Conservation (phyloP, 345 rosid genomes). For the Bruguiera sexangula region DNA sequence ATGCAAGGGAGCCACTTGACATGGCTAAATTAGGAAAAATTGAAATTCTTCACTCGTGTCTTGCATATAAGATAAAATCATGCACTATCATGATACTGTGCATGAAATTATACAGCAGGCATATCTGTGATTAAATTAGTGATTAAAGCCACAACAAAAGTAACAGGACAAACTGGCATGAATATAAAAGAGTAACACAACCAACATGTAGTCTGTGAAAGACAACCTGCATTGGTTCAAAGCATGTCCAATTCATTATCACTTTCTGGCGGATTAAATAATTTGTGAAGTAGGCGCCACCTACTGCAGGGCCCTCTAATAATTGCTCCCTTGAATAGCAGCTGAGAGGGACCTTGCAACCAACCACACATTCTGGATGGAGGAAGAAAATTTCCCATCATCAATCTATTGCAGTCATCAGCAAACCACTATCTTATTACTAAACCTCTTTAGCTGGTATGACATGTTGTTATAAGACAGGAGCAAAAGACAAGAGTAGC, state of each 20-base stretch:
- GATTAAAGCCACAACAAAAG: neutral
- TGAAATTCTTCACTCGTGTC: neutral
- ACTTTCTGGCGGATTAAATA: neutral
- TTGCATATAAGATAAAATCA: conserved; percentile 11
- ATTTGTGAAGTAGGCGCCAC: conserved; percentile 2
- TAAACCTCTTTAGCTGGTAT: conserved; percentile 1
- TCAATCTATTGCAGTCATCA: neutral
- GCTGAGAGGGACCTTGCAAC: conserved; percentile 20
- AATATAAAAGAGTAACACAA: neutral
- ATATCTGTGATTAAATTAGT: neutral
- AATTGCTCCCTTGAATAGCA: neutral
- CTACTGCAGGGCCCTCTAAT: neutral
- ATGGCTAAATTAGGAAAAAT: conserved; percentile 5
- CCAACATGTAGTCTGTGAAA: neutral
- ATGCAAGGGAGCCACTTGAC: neutral
- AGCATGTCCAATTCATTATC: conserved; percentile 9
- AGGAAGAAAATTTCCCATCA: neutral
- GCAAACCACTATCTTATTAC: neutral
- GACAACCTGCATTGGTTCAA: conserved; percentile 2
- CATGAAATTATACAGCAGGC: neutral
- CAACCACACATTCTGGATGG: neutral
- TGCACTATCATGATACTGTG: neutral
- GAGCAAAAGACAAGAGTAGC: neutral
- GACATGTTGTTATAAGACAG: neutral
- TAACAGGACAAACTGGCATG: neutral